Evolutionary conservation across 2,329 filamentous ascomycete genomes (phyloP).

Genomic region (Fusarium burgessii): DNA sequence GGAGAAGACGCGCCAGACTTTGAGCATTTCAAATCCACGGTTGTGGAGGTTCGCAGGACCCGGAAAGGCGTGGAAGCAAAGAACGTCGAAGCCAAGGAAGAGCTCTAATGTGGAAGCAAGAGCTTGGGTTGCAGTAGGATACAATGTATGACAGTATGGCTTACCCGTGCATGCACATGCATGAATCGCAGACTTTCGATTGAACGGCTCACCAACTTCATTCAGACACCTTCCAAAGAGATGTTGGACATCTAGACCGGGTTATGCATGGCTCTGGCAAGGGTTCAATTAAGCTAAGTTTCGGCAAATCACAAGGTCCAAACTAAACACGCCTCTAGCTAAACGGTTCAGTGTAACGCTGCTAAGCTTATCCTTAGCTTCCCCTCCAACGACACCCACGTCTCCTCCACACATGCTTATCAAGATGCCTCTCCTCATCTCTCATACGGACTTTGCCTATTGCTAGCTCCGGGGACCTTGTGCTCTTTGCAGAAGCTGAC

Average conservation of each 20-base stretch:
- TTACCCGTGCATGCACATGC: slow-evolving; percentile 15
- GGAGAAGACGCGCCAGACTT: slow-evolving; percentile 72
- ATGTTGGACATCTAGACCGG: not conserved
- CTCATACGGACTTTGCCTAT: slow-evolving; percentile 6
- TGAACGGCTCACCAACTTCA: slow-evolving; percentile 7
- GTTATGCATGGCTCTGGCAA: slow-evolving; percentile 22
- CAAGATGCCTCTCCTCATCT: slow-evolving; percentile 6
- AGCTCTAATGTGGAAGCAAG: slow-evolving; percentile 42
- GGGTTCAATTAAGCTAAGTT: slow-evolving; percentile 25
- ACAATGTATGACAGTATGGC: slow-evolving; percentile 22
- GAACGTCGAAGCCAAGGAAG: slow-evolving; percentile 39
- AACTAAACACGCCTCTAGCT: slow-evolving; percentile 39
- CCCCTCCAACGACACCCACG: slow-evolving; percentile 37
- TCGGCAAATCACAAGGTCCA: slow-evolving; percentile 41
- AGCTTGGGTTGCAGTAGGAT: not conserved
- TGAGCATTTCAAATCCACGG: slow-evolving; percentile 54
- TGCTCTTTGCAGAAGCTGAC: slow-evolving; percentile 21
- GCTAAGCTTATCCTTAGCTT: slow-evolving; percentile 24
- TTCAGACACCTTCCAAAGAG: not conserved
- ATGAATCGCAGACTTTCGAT: slow-evolving; percentile 7
- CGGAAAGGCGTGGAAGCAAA: slow-evolving; percentile 8
- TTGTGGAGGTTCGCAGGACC: slow-evolving; percentile 39
- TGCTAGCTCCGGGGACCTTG: slow-evolving; percentile 26
- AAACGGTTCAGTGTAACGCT: slow-evolving; percentile 25
- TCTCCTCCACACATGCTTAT: slow-evolving; percentile 42